Evolutionary conservation across 805 yeast species (phyloP).

Genomic region (Kluyveromyces siamensis): DNA sequence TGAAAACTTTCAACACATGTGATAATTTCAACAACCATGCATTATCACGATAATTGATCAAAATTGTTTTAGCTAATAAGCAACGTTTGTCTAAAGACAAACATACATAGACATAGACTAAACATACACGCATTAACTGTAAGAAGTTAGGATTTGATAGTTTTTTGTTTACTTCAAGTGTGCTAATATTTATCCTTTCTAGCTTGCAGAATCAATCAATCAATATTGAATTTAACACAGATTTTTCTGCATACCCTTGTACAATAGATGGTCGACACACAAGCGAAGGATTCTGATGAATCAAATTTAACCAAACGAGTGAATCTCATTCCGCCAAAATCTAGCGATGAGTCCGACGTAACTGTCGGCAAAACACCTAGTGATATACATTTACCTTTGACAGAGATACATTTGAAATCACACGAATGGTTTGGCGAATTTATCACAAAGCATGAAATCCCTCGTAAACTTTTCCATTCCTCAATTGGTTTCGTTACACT

Average conservation of each 20-base stretch:
- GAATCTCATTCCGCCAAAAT: background rate
- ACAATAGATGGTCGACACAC: background rate
- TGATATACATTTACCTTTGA: constrained; percentile 24
- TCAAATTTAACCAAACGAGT: background rate
- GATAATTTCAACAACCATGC: background rate
- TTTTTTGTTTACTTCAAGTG: background rate
- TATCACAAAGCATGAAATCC: constrained; percentile 74
- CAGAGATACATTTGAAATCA: constrained; percentile 29
- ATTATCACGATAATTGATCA: background rate
- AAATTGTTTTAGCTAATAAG: background rate
- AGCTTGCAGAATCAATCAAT: no score
- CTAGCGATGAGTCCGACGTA: background rate
- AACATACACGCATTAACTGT: background rate
- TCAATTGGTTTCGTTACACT: constrained; percentile 80
- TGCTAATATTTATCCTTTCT: background rate
- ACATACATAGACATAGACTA: background rate
- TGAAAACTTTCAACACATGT: background rate
- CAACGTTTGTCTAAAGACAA: background rate
- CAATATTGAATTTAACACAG: background rate
- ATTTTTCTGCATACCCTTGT: background rate
- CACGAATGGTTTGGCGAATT: constrained; percentile 42
- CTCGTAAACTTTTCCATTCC: constrained; percentile 81
- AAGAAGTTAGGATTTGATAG: background rate
- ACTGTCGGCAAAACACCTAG: constrained; percentile 6
- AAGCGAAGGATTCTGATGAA: background rate